Evolutionary conservation across 2,329 filamentous ascomycete genomes (phyloP).

Genomic region (Zymoseptoria crescenta): DNA sequence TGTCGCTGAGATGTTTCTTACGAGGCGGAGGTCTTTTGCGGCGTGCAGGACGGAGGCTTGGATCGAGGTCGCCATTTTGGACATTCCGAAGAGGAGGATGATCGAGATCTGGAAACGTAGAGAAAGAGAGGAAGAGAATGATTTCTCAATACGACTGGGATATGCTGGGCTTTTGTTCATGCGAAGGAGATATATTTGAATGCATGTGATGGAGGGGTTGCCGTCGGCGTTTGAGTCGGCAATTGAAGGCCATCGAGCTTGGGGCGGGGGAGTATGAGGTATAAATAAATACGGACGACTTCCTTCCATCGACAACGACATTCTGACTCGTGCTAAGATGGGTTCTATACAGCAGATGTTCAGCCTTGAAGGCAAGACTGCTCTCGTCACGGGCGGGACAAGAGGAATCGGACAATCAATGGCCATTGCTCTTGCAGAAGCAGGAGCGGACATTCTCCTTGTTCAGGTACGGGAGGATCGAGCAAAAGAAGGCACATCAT

Average conservation of each 20-base stretch:
- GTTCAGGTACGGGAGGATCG: constrained; percentile 34
- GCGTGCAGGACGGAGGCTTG: constrained; percentile 52
- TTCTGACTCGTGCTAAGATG: constrained; percentile 18
- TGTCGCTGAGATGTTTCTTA: constrained; percentile 28
- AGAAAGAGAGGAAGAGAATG: not conserved
- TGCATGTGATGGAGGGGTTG: constrained; percentile 3
- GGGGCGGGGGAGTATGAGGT: not conserved
- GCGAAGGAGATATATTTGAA: not conserved
- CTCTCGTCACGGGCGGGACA: constrained; percentile 44
- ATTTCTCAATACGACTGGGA: not conserved
- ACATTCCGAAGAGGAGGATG: not conserved
- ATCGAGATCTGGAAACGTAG: not conserved
- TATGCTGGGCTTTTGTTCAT: not conserved
- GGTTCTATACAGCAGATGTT: constrained; percentile 37
- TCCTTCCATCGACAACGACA: not conserved
- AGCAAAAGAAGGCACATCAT: not conserved
- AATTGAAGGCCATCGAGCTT: constrained; percentile 1
- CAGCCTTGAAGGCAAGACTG: constrained; percentile 43
- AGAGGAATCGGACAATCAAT: constrained; percentile 45
- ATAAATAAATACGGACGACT: not conserved
- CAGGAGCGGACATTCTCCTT: constrained; percentile 44
- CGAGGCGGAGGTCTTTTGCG: constrained; percentile 52
- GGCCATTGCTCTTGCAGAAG: constrained; percentile 44
- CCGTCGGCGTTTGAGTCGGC: constrained; percentile 8
- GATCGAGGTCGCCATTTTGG: constrained; percentile 29